Percentiles rank a stretch among this genome's conserved stretches.
These are phyloP conservation scores for Paradendryphiella salina DNA, from an alignment of 2,329 filamentous ascomycete genomes.

Conservation along the genomic window DNA sequence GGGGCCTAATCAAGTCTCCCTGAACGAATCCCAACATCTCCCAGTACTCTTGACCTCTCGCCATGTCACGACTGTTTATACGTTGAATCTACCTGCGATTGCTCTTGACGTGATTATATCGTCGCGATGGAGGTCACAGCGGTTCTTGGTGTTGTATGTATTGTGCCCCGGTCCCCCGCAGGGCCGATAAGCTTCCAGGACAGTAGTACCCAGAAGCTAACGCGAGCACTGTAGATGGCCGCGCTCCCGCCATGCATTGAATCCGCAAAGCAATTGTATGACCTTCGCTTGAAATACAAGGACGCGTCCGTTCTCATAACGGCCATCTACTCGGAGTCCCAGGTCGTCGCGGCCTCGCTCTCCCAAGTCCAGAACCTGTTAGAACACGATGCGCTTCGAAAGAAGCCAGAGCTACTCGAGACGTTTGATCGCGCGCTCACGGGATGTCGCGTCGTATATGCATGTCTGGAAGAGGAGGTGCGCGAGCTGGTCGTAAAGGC, in stretches of 20 bases:
- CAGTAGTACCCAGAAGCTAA: constrained; percentile 8
- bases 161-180: neutral
- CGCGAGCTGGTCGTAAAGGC: constrained; percentile 28
- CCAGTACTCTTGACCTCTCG: neutral
- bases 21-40: neutral
- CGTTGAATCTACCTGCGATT: neutral
- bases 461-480: constrained; percentile 41
- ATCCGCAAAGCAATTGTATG: constrained; percentile 38
- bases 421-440: constrained; percentile 41
- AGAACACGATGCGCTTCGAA: constrained; percentile 31
- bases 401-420: constrained; percentile 36
- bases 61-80: neutral
- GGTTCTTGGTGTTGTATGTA: constrained; percentile 14
- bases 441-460: constrained; percentile 41
- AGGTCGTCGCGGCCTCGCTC: constrained; percentile 40
- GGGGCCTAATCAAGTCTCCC: neutral
- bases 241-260: constrained; percentile 33
- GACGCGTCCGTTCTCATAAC: constrained; percentile 39
- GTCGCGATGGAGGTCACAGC: constrained; percentile 11
- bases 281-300: constrained; percentile 36
- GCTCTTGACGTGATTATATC: neutral
- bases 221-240: constrained; percentile 18
- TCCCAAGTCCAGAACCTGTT: constrained; percentile 39
- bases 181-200: neutral
- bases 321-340: constrained; percentile 41